phyloP scores from a whole-genome alignment of 805 yeast genomes.

The Candida ortonii region DNA sequence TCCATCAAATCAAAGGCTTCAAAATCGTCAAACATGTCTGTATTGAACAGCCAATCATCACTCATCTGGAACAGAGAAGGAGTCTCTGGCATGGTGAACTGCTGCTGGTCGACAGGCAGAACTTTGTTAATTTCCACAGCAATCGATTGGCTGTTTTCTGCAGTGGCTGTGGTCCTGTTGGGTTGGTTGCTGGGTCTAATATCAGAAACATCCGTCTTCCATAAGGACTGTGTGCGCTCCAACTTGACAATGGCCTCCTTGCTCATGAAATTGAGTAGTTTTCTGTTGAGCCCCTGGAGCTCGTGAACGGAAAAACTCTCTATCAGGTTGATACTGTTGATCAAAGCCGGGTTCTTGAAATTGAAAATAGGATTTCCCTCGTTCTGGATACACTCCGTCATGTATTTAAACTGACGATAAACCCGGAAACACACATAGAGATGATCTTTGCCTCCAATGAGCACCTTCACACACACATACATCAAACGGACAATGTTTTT shows the following conservation, averaged over 20 bases:
- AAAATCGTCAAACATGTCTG: conserved; percentile 14
- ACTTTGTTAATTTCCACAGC: too few relatives aligned
- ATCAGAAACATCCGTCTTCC: conserved; percentile 5
- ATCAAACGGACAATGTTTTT: conserved; percentile 4
- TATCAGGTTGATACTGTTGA: conserved; percentile 6
- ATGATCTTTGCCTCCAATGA: conserved; percentile 19
- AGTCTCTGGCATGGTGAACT: too few relatives aligned
- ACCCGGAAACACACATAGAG: conserved; percentile 18
- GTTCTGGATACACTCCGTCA: conserved; percentile 17
- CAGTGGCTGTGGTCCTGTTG: too few relatives aligned
- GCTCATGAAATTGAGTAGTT: conserved; percentile 3
- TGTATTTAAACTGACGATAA: conserved; percentile 9
- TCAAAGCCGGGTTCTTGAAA: conserved; percentile 6
- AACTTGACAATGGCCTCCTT: conserved; percentile 3
- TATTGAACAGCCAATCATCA: conserved; percentile 20
- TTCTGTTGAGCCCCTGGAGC: conserved; percentile 2
- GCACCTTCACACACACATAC: conserved; percentile 12
- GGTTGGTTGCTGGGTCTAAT: too few relatives aligned
- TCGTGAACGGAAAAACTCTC: conserved; percentile 4
- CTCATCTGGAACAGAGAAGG: conserved; percentile 3
- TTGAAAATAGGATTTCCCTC: conserved; percentile 19
- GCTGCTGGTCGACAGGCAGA: too few relatives aligned
- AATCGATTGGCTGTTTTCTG: too few relatives aligned
- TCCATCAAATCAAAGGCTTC: conserved; percentile 1
- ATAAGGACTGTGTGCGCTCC: conserved; percentile 1